These are phyloP conservation scores for Dovyalis caffra DNA, from an alignment of 345 rosid genomes.

Conservation along the genomic window DNA sequence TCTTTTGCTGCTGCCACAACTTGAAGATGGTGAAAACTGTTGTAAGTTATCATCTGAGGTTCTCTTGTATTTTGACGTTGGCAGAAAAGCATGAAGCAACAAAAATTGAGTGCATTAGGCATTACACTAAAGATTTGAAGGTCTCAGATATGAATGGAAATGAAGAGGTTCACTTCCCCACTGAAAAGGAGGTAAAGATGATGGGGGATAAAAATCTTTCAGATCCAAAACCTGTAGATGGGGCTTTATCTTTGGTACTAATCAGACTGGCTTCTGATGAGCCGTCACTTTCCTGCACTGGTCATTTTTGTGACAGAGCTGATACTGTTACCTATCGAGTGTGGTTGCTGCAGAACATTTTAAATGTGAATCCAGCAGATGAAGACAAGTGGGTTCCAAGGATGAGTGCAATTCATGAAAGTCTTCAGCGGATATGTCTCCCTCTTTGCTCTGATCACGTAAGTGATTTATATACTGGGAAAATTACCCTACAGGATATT, in stretches of 20 bases:
- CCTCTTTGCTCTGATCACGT: constrained; percentile 73
- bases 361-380: constrained; percentile 43
- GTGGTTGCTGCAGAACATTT: constrained; percentile 59
- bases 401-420: constrained; percentile 59
- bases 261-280: constrained; percentile 71
- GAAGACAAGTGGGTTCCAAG: constrained; percentile 59
- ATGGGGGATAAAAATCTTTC: constrained; percentile 86
- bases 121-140: constrained; percentile 77
- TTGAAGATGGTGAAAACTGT: constrained; percentile 72
- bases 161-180: constrained; percentile 66
- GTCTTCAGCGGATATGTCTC: constrained; percentile 58
- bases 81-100: constrained; percentile 91
- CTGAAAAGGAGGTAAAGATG: constrained; percentile 85
- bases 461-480: constrained; percentile 65
- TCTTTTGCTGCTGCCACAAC: constrained; percentile 93
- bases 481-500: constrained; percentile 70
- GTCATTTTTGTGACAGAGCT: constrained; percentile 66
- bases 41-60: constrained; percentile 80
- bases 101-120: constrained; percentile 72
- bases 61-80: constrained; percentile 87
- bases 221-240: constrained; percentile 84
- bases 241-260: constrained; percentile 62
- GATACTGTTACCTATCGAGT: constrained; percentile 56
- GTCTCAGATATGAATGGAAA: constrained; percentile 46
- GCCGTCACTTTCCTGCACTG: constrained; percentile 55